Evolutionary conservation across 2,329 filamentous ascomycete species (phyloP), one percentile per base, ranked within the genome.

Genomic region (Cordyceps cicadae): DNA sequence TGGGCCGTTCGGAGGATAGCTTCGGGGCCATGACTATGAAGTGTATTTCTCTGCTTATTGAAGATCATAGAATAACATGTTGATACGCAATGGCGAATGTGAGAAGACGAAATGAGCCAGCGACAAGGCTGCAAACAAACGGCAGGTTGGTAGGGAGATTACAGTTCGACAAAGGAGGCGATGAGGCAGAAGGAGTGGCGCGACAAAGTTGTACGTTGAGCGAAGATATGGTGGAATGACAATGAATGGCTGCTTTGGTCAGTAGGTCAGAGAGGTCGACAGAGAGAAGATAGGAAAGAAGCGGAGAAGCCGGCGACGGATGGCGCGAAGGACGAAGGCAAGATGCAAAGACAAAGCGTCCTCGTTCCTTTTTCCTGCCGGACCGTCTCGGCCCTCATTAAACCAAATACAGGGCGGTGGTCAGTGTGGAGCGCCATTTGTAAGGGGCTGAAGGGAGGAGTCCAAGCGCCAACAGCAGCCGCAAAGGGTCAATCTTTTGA

Each of bases 1-100:
- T 68, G 34, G 73, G 67, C 62, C 70, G 71, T 62, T 70, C 68
- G 62, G 71, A 49, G n/a, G 49, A 49, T 5, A 32, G 50, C 50
- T 51, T 48, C 43, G 58, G 19, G 29, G 58, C 51, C 58, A 60
- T 60, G 58, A 51, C 48, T 54, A 21, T n/a, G 43, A 8, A 49
- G 41, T 29, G 21, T 29, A 6, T 49, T 29, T 43, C 46, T n/a
- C 19, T 39, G 19, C 14, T 14, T 48, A 41, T 48, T 51, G 34
- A 24, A 32, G 17, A 8, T 50, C 29, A 21, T 21, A 19, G 39
- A 54, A 32, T 39, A 53, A 43, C 58, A 60, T 60, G 51, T 43
- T 51, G 43, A 49, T 60, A 34, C 41, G 29, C 21, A 46, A 50
- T 57, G 54, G 54, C 19, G 32, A 57, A 19, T 21, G 43, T n/a